Evolutionary conservation across 768 basidiomycete genomes (phyloP), one percentile per base, ranked within the genome.

Genomic region (Suillus paluster): DNA sequence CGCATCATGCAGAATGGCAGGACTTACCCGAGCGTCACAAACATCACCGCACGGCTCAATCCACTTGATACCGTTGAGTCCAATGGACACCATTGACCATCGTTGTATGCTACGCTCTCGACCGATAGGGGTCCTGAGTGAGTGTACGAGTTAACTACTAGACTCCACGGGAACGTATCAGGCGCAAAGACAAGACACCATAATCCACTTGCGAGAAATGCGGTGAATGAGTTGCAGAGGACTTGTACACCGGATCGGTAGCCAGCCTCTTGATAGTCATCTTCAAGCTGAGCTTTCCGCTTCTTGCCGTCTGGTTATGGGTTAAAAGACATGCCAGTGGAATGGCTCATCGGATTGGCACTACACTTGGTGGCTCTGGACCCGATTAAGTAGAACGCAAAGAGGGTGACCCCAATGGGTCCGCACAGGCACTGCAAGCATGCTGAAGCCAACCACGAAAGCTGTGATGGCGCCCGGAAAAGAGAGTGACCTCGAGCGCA

Each of bases 301-400:
- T 84, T 78, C 76, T 89, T 95, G 60, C 94, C 89, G 63, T 89
- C 91, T 88, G 53, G 6, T 19, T 27, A 19, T 14, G 23, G 17
- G 21, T 54, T 67, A 63, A 67, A 30, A 5, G n/a, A 27, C 21
- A 34, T 6, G 19, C 2, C 9, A 17, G 0, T 25, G 33, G 9
- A 1, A 19, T 57, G 19, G 38, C 9, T 45, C 19, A 25, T 14
- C 27, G 9, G 3, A 27, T 2, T 10, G 25, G 44, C 0, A 79
- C 86, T 67, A 86, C 87, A 82, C 75, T 94, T 95, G 3, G 96
- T 97, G 0, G 95, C 95, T 52, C 85, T 83, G 63, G 91, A 91
- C 5, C 89, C 95, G 0, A 86, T 68, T 34, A 95, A 77, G 73
- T 97, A 96, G 73, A 96, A 92, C 0, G 84, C 84, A 61, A 94